Base-by-base conservation (phyloP, 805 yeast species). In the Hanseniaspora mollemarum region DNA sequence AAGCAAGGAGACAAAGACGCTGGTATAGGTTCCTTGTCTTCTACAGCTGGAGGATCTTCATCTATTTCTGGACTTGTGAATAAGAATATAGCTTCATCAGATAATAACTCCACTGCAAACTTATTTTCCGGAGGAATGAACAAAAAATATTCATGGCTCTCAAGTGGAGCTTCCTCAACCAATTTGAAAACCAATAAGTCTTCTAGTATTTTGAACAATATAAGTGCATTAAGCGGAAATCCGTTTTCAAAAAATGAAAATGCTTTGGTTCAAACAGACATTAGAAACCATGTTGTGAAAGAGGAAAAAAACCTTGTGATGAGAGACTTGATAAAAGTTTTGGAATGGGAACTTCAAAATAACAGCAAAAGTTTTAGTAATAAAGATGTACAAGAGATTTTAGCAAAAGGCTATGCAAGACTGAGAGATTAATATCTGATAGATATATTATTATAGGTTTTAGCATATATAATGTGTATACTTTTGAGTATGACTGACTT, bases 61-160 rank as follows among this genome's bases (percentile, higher is more conserved):
- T 16, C 40, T 19, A 18, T 24, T 18, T 8, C 22, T 6, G 10
- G 10, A 36, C 8, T 9, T 36, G 40, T 31, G 4, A 18, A 28
- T 24, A 38, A 38, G 24, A 24, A 16, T 24, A 24, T 16, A 38
- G n/a, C 28, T 4, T 13, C 29, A 4, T 4, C 16, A 22, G 51
- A 46, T 15, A 46, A 46, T 39, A 50, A 50, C 33, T 35, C 53
- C 4, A 51, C 53, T 8, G 53, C 53, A 16, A 51, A 46, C 35
- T 29, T 51, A 16, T 43, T 51, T 26, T 44, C 51, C 2, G 53
- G 53, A 25, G 51, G 51, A 16, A 51, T 43, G 51, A 46, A 21
- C 24, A 51, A 51, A 24, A 51, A 51, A 41, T 51, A 51, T 24
- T 45, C 51, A 4, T 51, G 53, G 53, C 29, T 51, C 21, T 38